Evolutionary conservation across 352 stramenopile genomes (phyloP), one percentile per base, ranked within the genome.

Genomic region (Phytopythium boreale): DNA sequence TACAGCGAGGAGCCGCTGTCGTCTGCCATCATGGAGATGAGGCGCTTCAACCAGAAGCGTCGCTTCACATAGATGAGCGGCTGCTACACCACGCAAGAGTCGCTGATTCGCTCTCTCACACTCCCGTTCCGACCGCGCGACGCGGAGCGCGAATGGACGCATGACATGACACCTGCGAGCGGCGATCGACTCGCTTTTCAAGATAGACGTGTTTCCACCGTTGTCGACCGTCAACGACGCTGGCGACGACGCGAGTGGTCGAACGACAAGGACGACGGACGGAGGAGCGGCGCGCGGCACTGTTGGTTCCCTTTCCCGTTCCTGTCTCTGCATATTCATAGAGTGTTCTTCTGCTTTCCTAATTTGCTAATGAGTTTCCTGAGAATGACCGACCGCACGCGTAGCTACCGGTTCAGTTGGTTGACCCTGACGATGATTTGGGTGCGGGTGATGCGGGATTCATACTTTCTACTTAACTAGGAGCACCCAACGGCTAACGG

Each of bases 11-110:
- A 92, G 73, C 84, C 84, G 69, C 80, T 95, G 68, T 70, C 75
- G 63, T 95, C 87, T 36, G 87, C 87, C 62, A 89, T 93, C 63
- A 62, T 90, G 64, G 87, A 95, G 71, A 95, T 95, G 87, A 91
- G 87, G 80, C 87, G 87, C 62, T 95, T 95, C 71, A 93, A 95
- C 72, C 85, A 93, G 64, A 95, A 95, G 76, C 81, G 84, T 60
- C 83, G 87, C 64, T 93, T 89, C 66, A 93, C 86, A 66, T 95
- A 83, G 74, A 57, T 19, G 41, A 27, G 51, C 37, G 39, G 17
- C 36, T 34, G 36, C 34, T n/a, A n/a, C 44, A 17, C 39, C n/a
- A 14, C 19, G 46, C 46, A 2, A 19, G 46, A 52, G 20, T 27
- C 9, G 24, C 24, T 15, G 11, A 2, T 26, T 2, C 24, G 22